Conservation (phyloP, 805 yeast species). For the Hanseniaspora lachancei region DNA sequence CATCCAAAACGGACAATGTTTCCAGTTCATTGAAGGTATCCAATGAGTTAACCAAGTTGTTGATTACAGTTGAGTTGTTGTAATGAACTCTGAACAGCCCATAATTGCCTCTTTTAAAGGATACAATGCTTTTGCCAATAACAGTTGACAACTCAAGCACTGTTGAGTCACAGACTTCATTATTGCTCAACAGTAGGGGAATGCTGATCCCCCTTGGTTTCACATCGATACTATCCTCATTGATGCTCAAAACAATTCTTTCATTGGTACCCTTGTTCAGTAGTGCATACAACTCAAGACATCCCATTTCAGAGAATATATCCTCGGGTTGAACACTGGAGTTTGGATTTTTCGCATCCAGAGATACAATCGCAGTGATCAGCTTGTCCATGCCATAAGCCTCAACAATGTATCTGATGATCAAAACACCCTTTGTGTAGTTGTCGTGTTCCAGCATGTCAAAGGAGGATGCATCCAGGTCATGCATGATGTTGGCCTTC, state of each 20-base stretch:
- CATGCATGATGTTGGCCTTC: not conserved
- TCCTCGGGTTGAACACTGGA: slow-evolving; percentile 24
- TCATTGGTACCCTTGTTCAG: slow-evolving; percentile 1
- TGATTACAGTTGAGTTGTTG: slow-evolving; percentile 22
- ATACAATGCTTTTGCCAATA: not conserved
- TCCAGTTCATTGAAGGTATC: slow-evolving; percentile 21
- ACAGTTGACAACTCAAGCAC: not conserved
- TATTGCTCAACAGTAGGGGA: slow-evolving; percentile 32
- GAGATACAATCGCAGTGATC: slow-evolving; percentile 15
- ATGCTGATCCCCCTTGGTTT: slow-evolving; percentile 39
- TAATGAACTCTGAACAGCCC: slow-evolving; percentile 42
- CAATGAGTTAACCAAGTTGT: slow-evolving; percentile 6
- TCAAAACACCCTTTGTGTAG: slow-evolving; percentile 25
- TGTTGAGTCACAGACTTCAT: not conserved
- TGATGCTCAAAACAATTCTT: slow-evolving; percentile 3
- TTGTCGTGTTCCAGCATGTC: slow-evolving; percentile 14
- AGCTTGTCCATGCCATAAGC: slow-evolving; percentile 19
- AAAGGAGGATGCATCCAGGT: slow-evolving; percentile 9
- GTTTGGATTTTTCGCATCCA: slow-evolving; percentile 17
- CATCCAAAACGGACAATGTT: slow-evolving; percentile 26
- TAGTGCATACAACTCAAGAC: not conserved
- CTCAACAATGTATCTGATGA: slow-evolving; percentile 23
- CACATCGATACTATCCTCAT: slow-evolving; percentile 35
- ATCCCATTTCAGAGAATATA: slow-evolving; percentile 21
- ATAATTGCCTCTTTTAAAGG: slow-evolving; percentile 20